Evolutionary conservation across 2,329 filamentous ascomycete genomes (phyloP), one percentile per base, ranked within the genome.

Genomic region (Hypoxylon sp.): DNA sequence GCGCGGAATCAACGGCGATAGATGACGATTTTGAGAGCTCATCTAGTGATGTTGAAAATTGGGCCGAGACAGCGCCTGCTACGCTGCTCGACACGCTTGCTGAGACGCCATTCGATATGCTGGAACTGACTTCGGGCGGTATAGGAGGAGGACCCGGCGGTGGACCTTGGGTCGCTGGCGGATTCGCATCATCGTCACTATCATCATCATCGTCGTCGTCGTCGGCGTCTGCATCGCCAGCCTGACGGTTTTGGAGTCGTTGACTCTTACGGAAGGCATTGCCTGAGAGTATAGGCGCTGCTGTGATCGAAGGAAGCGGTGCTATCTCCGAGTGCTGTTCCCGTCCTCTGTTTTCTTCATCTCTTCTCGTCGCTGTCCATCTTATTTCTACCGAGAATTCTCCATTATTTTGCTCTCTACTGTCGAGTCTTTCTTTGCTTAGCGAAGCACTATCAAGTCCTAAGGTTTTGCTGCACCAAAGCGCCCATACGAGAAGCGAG

Each of bases 401-500:
- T 23, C 25, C 29, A 31, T 36, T 11, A 2, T 38, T 30, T 17
- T 13, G 37, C n/a, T 32, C 30, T 21, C 38, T 38, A n/a, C n/a
- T 11, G 8, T 44, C 5, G 25, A 36, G 17, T 3, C n/a, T 11
- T 12, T 45, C 4, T 4, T 17, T 11, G 27, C 37, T 17, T n/a
- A 31, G 13, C 12, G 32, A 15, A 12, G 26, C 31, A 42, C 21
- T 16, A 11, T 41, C 7, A 15, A 45, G 16, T 12, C 44, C 52
- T 20, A 34, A 23, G 19, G 31, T 20, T 31, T 20, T 35, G 4
- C 30, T 43, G 32, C 38, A 43, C 45, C 56, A 59, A 23, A 56
- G 38, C 31, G 53, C 48, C 48, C 51, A 25, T 34, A 59, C 44
- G 12, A 59, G 30, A 34, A 56, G 43, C 37, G 43, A 44, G 8